Evolutionary conservation across 1,284 basidiomycete genomes (phyloP), one percentile per base, ranked within the genome.

Genomic region (Naganishia sp.): DNA sequence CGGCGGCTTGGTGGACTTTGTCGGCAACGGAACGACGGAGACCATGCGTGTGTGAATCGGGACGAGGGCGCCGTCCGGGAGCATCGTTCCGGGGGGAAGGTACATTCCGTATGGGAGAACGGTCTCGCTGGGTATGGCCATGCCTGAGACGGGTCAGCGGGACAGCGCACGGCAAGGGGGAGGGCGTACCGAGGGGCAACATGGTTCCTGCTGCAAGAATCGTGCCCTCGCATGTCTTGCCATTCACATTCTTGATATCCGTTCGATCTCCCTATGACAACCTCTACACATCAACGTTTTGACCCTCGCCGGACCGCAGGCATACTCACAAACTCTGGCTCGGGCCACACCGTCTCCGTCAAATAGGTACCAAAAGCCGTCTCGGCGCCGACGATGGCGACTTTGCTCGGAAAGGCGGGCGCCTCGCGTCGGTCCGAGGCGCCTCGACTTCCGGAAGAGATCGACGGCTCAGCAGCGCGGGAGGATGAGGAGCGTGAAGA

Each of bases 241-340:
- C 65, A 47, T 69, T 69, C 13, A 69, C 65, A n/a, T 69, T 69
- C 25, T 66, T 56, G 41, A 69, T 69, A 18, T 69, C 65, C 35
- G 65, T 66, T 39, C 49, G 35, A 23, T 66, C 58, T 11, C 65
- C 65, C 65, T 21, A 23, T 2, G 3, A 41, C 49, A 50, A 6
- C 10, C 2, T 9, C 49, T 1, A 6, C 25, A 5, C 0, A 25
- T 25, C 21, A 28, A 50, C n/a, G 4, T 21, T 9, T 50, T 25
- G 49, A 7, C 23, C 2, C 9, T 0, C 6, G 6, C 13, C 10
- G 49, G 31, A 54, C 25, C 18, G 17, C 23, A 35, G 18, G 31
- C 32, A 7, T 35, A 66, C 64, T 63, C 35, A 60, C 67, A 47
- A 68, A 68, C 51, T 68, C 67, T 17, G 67, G 67, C 23, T 51